Base-by-base conservation (phyloP, 2,329 filamentous ascomycete species). In the Tolypocladium tundrense region DNA sequence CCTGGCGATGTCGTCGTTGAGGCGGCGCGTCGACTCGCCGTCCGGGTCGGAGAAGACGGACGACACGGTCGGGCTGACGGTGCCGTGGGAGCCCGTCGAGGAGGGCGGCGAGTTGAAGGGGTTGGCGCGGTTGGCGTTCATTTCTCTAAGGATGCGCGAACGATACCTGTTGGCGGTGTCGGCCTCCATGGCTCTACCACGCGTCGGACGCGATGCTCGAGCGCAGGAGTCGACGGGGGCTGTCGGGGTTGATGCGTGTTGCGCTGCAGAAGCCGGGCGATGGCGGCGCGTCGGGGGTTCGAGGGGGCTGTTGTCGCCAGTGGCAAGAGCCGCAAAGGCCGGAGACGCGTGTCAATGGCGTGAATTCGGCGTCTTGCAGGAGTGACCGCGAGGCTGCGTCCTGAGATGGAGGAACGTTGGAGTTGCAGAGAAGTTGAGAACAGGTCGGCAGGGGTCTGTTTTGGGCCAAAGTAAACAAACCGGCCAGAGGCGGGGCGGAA, bases 41-140 rank as follows among this genome's bases (percentile, higher is more conserved):
- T 81, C 79, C 42, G 77, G 78, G 58, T 77, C 76, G 58, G 79
- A 77, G 60, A 81, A 79, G 64, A 83, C 71, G 48, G 79, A 78
- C 42, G 80, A 81, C 55, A 77, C 66, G 52, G 79, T 83, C 57
- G 78, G 76, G 65, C 78, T 81, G 61, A 83, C 74, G 60, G 79
- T 81, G 67, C 80, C 80, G 69, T 82, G 80, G 56, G 79, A 80
- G 57, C 80, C 80, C 37, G 80, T 83, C 8, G 80, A 83, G 8
- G 80, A 82, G 24, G 80, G 80, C 6, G 81, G 81, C 24, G 80
- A 83, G 69, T 80, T 81, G 71, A 82, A 83, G 7, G 80, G 80
- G 67, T 83, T 80, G 59, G 80, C 74, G 68, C 76, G 74, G 69
- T 79, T 76, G 62, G 76, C 72, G 54, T 77, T 75, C 77, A 80